Evolutionary conservation across 805 yeast species (phyloP).

Genomic region (Candida sithepensis): DNA sequence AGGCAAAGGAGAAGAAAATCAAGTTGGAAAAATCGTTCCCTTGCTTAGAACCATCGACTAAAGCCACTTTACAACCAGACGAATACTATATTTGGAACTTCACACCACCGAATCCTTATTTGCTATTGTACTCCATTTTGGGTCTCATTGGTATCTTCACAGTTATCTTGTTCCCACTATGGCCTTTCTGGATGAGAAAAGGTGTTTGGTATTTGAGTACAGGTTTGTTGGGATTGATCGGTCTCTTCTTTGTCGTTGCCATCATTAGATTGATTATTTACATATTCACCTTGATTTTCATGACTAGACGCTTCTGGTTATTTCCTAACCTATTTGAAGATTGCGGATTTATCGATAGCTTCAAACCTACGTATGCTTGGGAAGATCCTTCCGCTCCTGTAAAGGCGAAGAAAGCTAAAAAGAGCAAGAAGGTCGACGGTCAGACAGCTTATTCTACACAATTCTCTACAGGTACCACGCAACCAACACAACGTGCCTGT

Average conservation of each 20-base stretch:
- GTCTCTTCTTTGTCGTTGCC: constrained; percentile 72
- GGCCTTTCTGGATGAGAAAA: constrained; percentile 87
- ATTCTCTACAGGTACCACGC: constrained; percentile 9
- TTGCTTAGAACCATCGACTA: constrained; percentile 49
- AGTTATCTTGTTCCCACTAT: constrained; percentile 80
- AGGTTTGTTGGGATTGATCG: constrained; percentile 69
- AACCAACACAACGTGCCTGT: constrained; percentile 22
- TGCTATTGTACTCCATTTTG: constrained; percentile 58
- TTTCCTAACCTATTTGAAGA: constrained; percentile 96
- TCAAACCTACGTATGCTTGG: constrained; percentile 86
- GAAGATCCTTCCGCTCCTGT: constrained; percentile 35
- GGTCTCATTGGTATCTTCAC: constrained; percentile 63
- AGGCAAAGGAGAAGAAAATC: constrained; percentile 59
- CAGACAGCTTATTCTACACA: constrained; percentile 5
- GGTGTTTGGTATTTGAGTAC: constrained; percentile 91
- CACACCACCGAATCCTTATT: constrained; percentile 64
- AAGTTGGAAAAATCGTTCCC: constrained; percentile 62
- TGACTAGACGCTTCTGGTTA: constrained; percentile 84
- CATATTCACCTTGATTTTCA: constrained; percentile 50
- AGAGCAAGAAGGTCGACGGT: neutral
- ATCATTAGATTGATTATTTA: constrained; percentile 73
- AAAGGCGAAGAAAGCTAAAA: constrained; percentile 9
- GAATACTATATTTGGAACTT: constrained; percentile 84
- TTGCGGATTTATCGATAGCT: constrained; percentile 90
- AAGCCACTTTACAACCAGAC: constrained; percentile 59